phyloP scores from a whole-genome alignment of 75 land plant genomes.

The Ceratopteris richardii region DNA sequence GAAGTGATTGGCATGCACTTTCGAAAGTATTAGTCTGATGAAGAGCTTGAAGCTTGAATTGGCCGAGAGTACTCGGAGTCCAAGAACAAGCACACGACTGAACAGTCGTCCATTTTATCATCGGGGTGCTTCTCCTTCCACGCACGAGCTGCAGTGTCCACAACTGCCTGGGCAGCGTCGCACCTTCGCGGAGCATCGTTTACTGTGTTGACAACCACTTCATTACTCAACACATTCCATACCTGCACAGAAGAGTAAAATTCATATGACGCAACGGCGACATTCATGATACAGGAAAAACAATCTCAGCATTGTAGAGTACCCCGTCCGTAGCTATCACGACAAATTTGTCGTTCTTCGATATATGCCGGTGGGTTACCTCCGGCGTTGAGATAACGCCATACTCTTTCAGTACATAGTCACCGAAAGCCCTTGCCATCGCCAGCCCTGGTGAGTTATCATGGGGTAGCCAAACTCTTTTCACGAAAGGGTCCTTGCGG shows the following conservation, averaged over 20 bases:
- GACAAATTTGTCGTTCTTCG: constrained; percentile 21
- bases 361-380: constrained; percentile 16
- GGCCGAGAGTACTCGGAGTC: too few relatives aligned
- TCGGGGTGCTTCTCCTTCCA: constrained; percentile 56
- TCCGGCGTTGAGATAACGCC: constrained; percentile 29
- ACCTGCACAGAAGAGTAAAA: constrained; percentile 30
- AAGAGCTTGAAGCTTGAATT: too few relatives aligned
- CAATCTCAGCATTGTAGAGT: too few relatives aligned
- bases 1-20: too few relatives aligned
- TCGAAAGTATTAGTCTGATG: too few relatives aligned
- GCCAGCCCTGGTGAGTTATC: constrained; percentile 28
- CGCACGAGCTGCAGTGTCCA: constrained; percentile 44
- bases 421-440: constrained; percentile 30
- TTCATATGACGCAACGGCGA: too few relatives aligned
- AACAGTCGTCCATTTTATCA: constrained; percentile 54
- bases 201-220: constrained; percentile 54
- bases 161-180: constrained; percentile 36
- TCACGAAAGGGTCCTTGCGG: constrained; percentile 23
- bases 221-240: constrained; percentile 58
- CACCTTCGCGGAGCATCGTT: constrained; percentile 32
- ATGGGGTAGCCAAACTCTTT: constrained; percentile 29
- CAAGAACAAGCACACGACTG: constrained; percentile 50
- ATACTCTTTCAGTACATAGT: constrained; percentile 21
- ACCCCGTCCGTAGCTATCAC: constrained; percentile 36
- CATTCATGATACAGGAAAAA: too few relatives aligned